phyloP scores from a whole-genome alignment of 225 moss, liverwort and hornwort genomes.

The Pseudoscleropodium purum region DNA sequence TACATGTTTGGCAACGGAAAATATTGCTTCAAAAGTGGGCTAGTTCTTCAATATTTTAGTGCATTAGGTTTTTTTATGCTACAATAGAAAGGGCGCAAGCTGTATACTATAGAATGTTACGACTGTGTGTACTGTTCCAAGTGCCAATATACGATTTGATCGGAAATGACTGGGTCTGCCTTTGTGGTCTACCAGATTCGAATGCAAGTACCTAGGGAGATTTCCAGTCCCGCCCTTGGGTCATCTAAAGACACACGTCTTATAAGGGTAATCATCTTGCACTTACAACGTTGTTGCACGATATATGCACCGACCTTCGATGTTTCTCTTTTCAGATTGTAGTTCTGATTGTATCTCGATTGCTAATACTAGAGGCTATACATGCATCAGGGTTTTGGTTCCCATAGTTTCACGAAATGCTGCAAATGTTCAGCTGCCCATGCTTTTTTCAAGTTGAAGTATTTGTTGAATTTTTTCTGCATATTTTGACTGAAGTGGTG shows the following conservation, averaged over 20 bases:
- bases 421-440: neutral
- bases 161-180: neutral
- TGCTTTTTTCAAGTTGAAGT: neutral
- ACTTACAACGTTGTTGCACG: neutral
- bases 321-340: neutral
- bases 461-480: neutral
- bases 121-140: neutral
- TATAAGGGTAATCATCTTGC: constrained; percentile 15
- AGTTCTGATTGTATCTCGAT: neutral
- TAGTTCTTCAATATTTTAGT: neutral
- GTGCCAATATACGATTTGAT: neutral
- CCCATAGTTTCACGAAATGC: neutral
- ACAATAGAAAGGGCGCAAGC: neutral
- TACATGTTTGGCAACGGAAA: neutral
- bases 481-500: neutral
- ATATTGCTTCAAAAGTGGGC: neutral
- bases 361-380: neutral
- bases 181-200: constrained; percentile 30
- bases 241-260: constrained; percentile 7
- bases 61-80: neutral
- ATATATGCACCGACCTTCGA: neutral
- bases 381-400: neutral
- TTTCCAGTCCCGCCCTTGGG: neutral
- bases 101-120: neutral
- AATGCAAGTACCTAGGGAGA: constrained; percentile 23